Evolutionary conservation across 345 rosid genomes (phyloP).

Genomic region (Eucalyptus grandis): DNA sequence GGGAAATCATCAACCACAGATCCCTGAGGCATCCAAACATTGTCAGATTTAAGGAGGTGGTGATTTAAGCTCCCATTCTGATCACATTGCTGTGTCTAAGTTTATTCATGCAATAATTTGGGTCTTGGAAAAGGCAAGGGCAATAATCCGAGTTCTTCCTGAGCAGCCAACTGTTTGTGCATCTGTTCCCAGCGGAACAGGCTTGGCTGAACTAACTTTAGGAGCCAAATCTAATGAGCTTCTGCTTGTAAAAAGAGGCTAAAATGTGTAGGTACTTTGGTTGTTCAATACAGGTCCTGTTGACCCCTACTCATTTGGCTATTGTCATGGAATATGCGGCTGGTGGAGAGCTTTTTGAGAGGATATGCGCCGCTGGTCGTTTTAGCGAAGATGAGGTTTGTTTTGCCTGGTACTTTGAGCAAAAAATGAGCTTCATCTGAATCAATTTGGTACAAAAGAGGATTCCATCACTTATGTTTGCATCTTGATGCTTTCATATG

Average conservation of each 20-base stretch:
- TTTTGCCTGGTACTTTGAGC: neutral
- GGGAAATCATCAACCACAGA: constrained; percentile 90
- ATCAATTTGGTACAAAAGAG: neutral
- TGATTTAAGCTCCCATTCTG: neutral
- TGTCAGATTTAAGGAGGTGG: constrained; percentile 87
- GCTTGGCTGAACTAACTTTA: neutral
- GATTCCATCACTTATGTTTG: neutral
- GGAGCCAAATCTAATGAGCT: neutral
- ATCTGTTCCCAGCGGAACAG: neutral
- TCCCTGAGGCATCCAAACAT: constrained; percentile 92
- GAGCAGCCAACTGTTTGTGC: neutral
- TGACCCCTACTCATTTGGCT: constrained; percentile 75
- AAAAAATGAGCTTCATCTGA: neutral
- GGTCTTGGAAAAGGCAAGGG: neutral
- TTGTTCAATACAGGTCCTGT: constrained; percentile 31
- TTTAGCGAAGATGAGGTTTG: constrained; percentile 90
- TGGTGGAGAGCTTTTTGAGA: constrained; percentile 81
- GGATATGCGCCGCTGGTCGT: constrained; percentile 77
- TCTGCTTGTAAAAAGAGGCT: neutral
- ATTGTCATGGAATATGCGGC: constrained; percentile 90
- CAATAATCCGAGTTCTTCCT: neutral
- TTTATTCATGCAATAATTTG: neutral
- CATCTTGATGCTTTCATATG: neutral
- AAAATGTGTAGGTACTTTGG: neutral
- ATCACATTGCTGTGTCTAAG: neutral